phyloP scores from a whole-genome alignment of 768 basidiomycete genomes.

The Boletus coccyginus region DNA sequence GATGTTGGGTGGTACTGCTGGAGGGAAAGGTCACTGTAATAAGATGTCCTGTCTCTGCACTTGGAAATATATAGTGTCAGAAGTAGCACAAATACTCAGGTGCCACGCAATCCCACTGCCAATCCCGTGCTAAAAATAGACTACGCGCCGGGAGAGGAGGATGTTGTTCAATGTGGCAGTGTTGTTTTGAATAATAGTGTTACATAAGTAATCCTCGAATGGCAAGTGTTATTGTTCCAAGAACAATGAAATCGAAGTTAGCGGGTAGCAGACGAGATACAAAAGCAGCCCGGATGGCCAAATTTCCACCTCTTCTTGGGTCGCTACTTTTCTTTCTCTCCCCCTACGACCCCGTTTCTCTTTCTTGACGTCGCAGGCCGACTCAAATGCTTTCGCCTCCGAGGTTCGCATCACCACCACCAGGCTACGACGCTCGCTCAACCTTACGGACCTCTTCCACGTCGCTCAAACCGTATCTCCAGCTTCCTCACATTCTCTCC shows the following conservation, averaged over 20 bases:
- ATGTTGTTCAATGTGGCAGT: not conserved
- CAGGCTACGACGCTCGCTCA: constrained; percentile 55
- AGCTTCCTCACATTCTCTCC: constrained; percentile 78
- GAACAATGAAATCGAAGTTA: constrained; percentile 24
- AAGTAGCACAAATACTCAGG: no score
- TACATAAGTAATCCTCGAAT: constrained; percentile 15
- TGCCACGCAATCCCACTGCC: no score
- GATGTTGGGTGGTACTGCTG: no score
- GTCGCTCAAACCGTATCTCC: constrained; percentile 76
- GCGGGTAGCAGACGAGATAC: constrained; percentile 8
- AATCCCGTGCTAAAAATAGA: no score
- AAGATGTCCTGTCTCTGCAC: no score
- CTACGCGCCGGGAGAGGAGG: no score
- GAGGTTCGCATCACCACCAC: constrained; percentile 43
- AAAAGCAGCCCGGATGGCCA: constrained; percentile 19
- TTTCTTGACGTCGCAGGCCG: constrained; percentile 37
- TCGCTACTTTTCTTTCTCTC: constrained; percentile 7
- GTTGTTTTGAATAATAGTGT: not conserved
- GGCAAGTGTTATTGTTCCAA: constrained; percentile 29
- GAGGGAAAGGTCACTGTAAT: no score
- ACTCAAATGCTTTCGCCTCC: constrained; percentile 33
- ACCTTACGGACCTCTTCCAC: constrained; percentile 25
- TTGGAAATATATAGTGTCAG: no score
- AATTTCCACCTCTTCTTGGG: constrained; percentile 12
- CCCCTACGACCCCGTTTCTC: constrained; percentile 10